phyloP scores from a whole-genome alignment of 805 yeast species.

The Candida maesae region DNA sequence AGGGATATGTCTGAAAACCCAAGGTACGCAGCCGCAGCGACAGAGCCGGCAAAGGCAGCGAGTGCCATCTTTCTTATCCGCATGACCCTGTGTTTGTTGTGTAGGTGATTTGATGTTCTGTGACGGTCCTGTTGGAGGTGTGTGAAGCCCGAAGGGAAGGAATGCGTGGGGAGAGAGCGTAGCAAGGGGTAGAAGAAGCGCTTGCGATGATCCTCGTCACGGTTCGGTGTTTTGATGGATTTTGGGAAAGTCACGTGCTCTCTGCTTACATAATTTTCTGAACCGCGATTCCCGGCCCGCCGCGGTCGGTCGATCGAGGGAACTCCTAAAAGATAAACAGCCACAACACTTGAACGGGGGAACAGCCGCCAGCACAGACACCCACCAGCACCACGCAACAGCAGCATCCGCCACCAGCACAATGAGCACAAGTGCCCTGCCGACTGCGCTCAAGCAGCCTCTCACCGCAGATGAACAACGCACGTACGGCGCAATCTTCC shows the following conservation, averaged over 20 bases:
- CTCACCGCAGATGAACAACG: conserved; percentile 71
- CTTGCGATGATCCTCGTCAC: background rate
- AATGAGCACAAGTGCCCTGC: conserved; percentile 12
- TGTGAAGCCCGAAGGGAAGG: too few species aligned
- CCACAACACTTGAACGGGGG: too few species aligned
- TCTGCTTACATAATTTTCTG: too few species aligned
- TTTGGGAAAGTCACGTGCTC: too few species aligned
- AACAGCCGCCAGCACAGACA: background rate
- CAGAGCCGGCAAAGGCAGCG: conserved; percentile 34
- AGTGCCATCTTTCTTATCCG: conserved; percentile 30
- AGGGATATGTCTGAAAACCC: conserved; percentile 35
- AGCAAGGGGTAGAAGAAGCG: background rate
- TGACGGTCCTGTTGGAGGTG: too few species aligned
- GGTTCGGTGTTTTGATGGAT: background rate
- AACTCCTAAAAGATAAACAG: too few species aligned
- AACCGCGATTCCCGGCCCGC: too few species aligned
- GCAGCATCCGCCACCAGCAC: background rate
- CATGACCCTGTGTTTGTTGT: conserved; percentile 4
- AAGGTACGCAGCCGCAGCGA: conserved; percentile 26
- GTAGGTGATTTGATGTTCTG: background rate
- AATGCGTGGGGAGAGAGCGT: too few species aligned
- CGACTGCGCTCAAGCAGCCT: conserved; percentile 30
- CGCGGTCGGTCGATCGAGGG: too few species aligned
- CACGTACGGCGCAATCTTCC: conserved; percentile 71
- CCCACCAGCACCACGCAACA: background rate